Base-by-base conservation (phyloP, 2,329 filamentous ascomycete species). In the Lachnellula hyalina region DNA sequence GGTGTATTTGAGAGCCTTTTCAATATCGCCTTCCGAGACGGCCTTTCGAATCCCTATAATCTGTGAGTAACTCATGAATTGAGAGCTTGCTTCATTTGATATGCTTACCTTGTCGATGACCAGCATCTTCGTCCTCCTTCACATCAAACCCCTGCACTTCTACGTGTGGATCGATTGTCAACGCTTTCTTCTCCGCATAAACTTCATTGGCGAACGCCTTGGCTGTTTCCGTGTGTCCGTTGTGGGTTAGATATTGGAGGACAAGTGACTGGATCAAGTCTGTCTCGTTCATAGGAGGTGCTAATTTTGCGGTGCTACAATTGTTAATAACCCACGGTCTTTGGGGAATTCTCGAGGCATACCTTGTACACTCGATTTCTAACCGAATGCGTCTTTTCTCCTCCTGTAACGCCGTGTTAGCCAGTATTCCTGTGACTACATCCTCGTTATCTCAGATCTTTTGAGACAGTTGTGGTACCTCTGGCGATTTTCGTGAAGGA, bases 191-290 rank as follows among this genome's bases (percentile, higher is more conserved):
- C 69, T 96, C 89, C 15, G 80, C 75, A 52, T 83, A 80, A 25
- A 96, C 84, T 67, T 97, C 93, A 63, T 87, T 80, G 3, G 89
- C 85, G 75, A 99, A 97, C 0, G 90, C 90, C 60, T 86, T 83
- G 8, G 92, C 92, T 0, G 93, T 96, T 62, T 96, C 93, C 7
- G 96, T 87, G 63, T 96, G 97, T 56, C 94, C 94, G 65, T 97
- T 94, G 64, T 97, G 93, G 38, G 92, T 89, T 14, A 99, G 76
- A 63, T 96, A 97, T 71, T 96, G 92, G 40, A 91, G 79, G 17
- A 85, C 84, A 54, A 97, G 75, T 63, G 88, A 82, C 68, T 96
- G 91, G 38, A 96, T 84, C 47, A 97, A 78, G 25, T 87, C 79
- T 1, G 84, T 86, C 71, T 96, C 93, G 57, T 81, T 83, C 59